Percentiles rank a stretch among this genome's conserved stretches.
Conservation (phyloP, 2,329 filamentous ascomycete species). For the Colletotrichum tabaci region DNA sequence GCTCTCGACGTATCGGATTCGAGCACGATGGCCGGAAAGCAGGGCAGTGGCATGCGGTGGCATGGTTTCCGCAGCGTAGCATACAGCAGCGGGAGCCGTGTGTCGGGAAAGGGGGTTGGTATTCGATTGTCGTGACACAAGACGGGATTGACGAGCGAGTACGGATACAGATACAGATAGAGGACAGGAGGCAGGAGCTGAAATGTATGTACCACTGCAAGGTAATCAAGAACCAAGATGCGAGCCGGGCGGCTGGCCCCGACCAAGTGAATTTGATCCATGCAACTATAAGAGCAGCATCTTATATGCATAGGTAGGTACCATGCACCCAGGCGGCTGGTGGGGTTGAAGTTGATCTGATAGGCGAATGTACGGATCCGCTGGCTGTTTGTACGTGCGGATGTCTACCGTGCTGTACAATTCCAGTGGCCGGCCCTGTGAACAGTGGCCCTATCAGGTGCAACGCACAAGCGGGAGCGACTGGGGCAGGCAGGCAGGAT, state of each 20-base stretch:
- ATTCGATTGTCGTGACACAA: constrained; percentile 16
- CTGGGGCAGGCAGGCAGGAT: not conserved
- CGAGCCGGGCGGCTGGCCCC: not conserved
- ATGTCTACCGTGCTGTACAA: too few species aligned
- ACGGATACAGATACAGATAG: too few species aligned
- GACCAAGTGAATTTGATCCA: not conserved
- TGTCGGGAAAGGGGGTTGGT: not conserved
- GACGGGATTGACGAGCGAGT: not conserved
- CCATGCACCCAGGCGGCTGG: too few species aligned
- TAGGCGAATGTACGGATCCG: too few species aligned
- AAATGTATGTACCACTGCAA: too few species aligned
- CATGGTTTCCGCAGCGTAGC: constrained; percentile 11
- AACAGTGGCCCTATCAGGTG: not conserved
- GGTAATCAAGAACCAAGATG: not conserved
- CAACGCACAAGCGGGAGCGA: constrained; percentile 8
- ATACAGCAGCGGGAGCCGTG: not conserved
- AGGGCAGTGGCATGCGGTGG: constrained; percentile 22
- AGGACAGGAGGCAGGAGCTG: too few species aligned
- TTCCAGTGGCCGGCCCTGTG: too few species aligned
- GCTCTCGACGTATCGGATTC: constrained; percentile 10
- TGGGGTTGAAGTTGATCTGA: too few species aligned
- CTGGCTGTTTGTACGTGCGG: too few species aligned
- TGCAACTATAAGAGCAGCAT: too few species aligned
- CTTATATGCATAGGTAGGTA: too few species aligned
- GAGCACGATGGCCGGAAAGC: not conserved